Conservation (phyloP, 179 eudicot species). For the Patellifolia procumbens region DNA sequence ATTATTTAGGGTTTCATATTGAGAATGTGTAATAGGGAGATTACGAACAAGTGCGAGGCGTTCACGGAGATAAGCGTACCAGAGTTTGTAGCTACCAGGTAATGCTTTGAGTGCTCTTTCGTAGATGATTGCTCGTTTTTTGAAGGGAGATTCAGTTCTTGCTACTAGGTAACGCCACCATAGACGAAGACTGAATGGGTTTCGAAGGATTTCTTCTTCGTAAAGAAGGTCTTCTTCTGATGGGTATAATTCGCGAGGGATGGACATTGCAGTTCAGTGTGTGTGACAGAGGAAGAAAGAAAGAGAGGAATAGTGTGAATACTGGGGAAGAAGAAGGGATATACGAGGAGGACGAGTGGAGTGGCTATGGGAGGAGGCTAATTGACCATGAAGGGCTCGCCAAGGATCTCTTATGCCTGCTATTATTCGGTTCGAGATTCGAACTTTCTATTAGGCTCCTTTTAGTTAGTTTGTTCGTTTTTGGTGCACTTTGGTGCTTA, state of each 20-base stretch:
- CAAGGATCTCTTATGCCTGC: too few species aligned
- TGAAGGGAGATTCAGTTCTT: slow-evolving; percentile 51
- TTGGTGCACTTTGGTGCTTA: too few species aligned
- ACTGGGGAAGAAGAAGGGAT: too few species aligned
- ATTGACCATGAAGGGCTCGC: too few species aligned
- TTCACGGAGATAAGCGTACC: slow-evolving; percentile 91
- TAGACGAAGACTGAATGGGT: slow-evolving; percentile 72
- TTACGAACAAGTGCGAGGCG: slow-evolving; percentile 68
- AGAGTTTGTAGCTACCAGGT: slow-evolving; percentile 91
- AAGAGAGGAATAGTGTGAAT: too few species aligned
- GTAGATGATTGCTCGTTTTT: slow-evolving; percentile 64
- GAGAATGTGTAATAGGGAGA: slow-evolving; percentile 60
- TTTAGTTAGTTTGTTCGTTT: too few species aligned
- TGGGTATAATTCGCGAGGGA: slow-evolving; percentile 58
- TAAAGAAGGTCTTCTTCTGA: slow-evolving; percentile 56
- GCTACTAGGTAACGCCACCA: slow-evolving; percentile 96
- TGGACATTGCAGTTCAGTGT: slow-evolving; percentile 29
- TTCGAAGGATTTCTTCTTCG: slow-evolving; percentile 79
- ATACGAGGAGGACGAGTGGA: too few species aligned
- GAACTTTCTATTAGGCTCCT: too few species aligned
- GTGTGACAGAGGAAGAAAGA: too few species aligned
- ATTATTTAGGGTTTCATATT: slow-evolving; percentile 68
- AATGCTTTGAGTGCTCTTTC: slow-evolving; percentile 82
- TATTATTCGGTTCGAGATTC: too few species aligned
- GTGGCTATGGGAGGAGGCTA: too few species aligned